Percentiles rank a stretch among this genome's conserved stretches.
Conservation (phyloP, 1,284 basidiomycete genomes). For the Leccinum subrobustum region DNA sequence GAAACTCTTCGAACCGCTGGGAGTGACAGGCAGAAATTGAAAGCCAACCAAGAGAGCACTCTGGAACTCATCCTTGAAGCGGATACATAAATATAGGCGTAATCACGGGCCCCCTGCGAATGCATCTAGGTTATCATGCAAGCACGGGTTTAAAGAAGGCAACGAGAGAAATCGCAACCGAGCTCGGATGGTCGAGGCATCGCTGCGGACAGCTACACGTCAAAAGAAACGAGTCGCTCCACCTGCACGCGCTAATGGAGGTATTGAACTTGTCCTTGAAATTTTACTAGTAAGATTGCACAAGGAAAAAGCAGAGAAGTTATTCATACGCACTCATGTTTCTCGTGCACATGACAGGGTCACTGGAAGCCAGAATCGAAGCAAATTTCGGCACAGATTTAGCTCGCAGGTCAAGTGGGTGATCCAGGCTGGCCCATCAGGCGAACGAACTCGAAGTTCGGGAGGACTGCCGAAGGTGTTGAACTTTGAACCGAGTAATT, state of each 20-base stretch:
- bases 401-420: not conserved
- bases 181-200: not conserved
- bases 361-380: constrained; percentile 1
- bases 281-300: not conserved
- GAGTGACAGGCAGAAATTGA: not conserved
- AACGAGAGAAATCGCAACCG: not conserved
- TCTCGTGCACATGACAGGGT: not conserved
- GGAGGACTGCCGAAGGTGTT: constrained; percentile 12
- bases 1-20: not conserved
- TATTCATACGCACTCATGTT: not conserved
- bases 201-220: not conserved
- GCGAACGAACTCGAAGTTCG: not conserved
- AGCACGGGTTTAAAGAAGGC: not conserved
- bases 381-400: not conserved
- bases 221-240: not conserved
- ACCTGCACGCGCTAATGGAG: not conserved
- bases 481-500: constrained; percentile 14
- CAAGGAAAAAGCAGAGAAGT: not conserved
- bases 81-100: not conserved
- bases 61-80: not conserved
- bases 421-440: not conserved
- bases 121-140: not conserved
- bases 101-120: not conserved
- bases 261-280: not conserved
- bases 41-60: not conserved